A percentile compares a stretch with the other conserved stretches of the same genome.
These are phyloP conservation scores for Sphaerulina vaccinii DNA, from an alignment of 2,329 filamentous ascomycete genomes.

Conservation along the genomic window DNA sequence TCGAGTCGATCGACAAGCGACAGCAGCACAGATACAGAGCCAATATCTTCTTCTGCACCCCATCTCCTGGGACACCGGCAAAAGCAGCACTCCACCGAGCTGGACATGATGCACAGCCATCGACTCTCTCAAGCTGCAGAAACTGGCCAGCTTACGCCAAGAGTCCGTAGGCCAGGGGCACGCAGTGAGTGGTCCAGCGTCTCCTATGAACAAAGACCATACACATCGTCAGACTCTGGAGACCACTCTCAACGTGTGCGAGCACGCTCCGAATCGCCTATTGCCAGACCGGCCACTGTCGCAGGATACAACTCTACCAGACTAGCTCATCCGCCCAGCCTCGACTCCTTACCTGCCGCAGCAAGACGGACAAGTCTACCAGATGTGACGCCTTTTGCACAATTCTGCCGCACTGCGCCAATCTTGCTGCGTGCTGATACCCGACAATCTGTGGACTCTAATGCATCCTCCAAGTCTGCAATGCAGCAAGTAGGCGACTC, in stretches of 20 bases:
- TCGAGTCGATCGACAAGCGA: slow-evolving; percentile 27
- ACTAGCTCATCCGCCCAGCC: slow-evolving; percentile 10
- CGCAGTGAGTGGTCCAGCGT: slow-evolving; percentile 23
- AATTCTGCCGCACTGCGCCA: slow-evolving; percentile 35
- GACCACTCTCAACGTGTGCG: background rate
- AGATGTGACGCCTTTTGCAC: slow-evolving; percentile 34
- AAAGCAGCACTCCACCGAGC: slow-evolving; percentile 28
- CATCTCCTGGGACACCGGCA: slow-evolving; percentile 16
- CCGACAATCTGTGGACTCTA: slow-evolving; percentile 5
- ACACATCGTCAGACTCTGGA: background rate
- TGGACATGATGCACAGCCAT: slow-evolving; percentile 46
- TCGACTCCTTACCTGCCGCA: slow-evolving; percentile 30
- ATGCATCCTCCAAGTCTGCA: slow-evolving; percentile 3
- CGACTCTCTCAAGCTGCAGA: slow-evolving; percentile 52
- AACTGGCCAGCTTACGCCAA: slow-evolving; percentile 47
- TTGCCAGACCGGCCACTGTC: background rate
- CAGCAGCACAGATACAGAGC: slow-evolving; percentile 25
- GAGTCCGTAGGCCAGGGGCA: slow-evolving; percentile 19
- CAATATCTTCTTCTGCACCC: slow-evolving; percentile 31
- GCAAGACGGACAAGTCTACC: slow-evolving; percentile 32
- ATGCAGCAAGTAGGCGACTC: slow-evolving; percentile 13
- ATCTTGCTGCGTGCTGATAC: slow-evolving; percentile 21
- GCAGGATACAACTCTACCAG: background rate
- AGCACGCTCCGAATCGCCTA: slow-evolving; percentile 5
- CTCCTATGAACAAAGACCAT: slow-evolving; percentile 1